phyloP scores from a whole-genome alignment of 164 flowering plant genomes.

The Euptelea pleiosperma region DNA sequence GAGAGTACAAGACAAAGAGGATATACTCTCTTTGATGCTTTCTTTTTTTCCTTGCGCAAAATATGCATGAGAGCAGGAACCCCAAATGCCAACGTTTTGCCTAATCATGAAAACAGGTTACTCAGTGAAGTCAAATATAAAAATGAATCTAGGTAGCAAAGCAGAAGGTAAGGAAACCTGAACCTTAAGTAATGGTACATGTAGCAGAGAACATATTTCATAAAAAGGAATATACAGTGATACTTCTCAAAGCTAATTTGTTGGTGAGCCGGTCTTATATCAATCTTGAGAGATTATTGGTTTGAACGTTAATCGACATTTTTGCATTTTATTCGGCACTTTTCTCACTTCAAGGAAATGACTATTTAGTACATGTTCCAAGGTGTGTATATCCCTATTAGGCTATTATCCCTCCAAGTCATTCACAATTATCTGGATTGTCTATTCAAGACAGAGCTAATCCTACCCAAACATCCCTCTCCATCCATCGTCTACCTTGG shows the following conservation, averaged over 20 bases:
- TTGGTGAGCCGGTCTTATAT: no score
- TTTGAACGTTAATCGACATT: no score
- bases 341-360: no score
- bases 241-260: no score
- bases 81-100: constrained; percentile 95
- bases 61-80: constrained; percentile 90
- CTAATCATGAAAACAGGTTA: constrained; percentile 32
- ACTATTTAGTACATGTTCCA: no score
- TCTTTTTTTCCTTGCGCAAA: constrained; percentile 44
- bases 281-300: no score
- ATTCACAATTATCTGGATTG: no score
- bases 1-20: constrained; percentile 87
- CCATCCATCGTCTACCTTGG: background rate
- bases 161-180: background rate
- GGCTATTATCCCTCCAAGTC: no score
- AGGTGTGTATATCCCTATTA: no score
- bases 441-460: no score
- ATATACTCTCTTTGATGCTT: constrained; percentile 32
- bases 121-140: background rate
- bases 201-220: background rate
- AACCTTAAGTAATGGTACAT: background rate
- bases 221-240: background rate
- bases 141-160: background rate
- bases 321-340: no score
- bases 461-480: no score